These are phyloP conservation scores for Pyricularia sp. DNA, from an alignment of 2,329 filamentous ascomycete species.

Conservation along the genomic window DNA sequence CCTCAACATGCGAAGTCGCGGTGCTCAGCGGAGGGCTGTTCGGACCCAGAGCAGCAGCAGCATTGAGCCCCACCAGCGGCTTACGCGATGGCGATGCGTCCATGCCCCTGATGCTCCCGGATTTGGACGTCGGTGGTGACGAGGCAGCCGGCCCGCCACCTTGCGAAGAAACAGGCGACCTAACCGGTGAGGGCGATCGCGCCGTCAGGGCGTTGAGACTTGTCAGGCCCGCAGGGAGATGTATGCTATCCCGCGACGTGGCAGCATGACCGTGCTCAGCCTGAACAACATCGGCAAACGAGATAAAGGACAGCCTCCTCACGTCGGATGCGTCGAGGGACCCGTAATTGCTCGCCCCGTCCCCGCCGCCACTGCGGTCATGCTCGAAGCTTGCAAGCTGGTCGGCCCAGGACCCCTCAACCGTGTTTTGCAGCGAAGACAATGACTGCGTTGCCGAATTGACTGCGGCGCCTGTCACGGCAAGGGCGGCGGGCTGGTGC, in stretches of 20 bases:
- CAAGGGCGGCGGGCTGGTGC: constrained; percentile 68
- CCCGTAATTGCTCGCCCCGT: constrained; percentile 66
- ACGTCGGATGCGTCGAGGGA: constrained; percentile 70
- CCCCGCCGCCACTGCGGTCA: constrained; percentile 19
- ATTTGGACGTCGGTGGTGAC: constrained; percentile 69
- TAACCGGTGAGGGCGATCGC: constrained; percentile 65
- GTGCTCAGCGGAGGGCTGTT: constrained; percentile 47
- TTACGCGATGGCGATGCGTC: constrained; percentile 57
- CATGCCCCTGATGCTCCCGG: constrained; percentile 63
- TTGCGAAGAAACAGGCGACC: constrained; percentile 69
- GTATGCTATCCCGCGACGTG: constrained; percentile 57
- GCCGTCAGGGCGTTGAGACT: constrained; percentile 44
- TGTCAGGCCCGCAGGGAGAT: constrained; percentile 53
- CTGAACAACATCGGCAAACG: constrained; percentile 92
- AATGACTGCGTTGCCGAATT: constrained; percentile 20
- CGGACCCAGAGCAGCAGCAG: background rate
- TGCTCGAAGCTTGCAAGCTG: constrained; percentile 32
- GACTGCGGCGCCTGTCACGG: constrained; percentile 42
- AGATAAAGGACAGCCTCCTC: constrained; percentile 85
- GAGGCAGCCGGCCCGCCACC: constrained; percentile 40
- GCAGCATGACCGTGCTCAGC: constrained; percentile 57
- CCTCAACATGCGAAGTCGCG: constrained; percentile 13
- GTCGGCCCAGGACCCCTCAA: constrained; percentile 34
- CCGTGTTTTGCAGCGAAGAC: background rate
- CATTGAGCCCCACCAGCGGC: constrained; percentile 26